Conservation (phyloP, 1,139 yeast species). For the Fermentozyma sake region DNA sequence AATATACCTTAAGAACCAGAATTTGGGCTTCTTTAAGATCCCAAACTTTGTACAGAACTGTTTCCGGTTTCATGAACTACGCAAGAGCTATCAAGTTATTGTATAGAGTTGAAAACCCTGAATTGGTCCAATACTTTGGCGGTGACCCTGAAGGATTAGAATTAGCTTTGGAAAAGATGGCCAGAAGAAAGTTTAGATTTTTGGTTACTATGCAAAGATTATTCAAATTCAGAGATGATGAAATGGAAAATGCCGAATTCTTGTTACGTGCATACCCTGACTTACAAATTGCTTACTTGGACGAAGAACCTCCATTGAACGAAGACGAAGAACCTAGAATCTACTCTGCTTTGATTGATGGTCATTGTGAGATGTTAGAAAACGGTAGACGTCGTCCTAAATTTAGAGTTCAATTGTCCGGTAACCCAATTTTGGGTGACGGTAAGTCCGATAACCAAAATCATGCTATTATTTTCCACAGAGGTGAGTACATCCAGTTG, state of each 20-base stretch:
- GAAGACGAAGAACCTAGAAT: conserved; percentile 99
- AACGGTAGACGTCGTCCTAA: conserved; percentile 99
- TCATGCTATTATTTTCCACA: conserved; percentile 92
- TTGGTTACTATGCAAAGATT: conserved; percentile 98
- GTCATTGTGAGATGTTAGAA: conserved; percentile 96
- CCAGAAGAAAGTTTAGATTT: conserved; percentile 97
- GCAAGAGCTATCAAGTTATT: conserved; percentile 96
- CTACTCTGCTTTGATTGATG: conserved; percentile 94
- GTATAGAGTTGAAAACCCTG: conserved; percentile 98
- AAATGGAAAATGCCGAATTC: conserved; percentile 96
- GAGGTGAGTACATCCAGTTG: conserved; percentile 98
- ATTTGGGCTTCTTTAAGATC: conserved; percentile 99
- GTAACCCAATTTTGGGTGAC: conserved; percentile 98
- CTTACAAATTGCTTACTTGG: conserved; percentile 95
- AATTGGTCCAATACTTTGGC: conserved; percentile 95
- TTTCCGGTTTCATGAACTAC: conserved; percentile 98
- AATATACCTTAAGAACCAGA: conserved; percentile 95
- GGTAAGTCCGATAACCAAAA: conserved; percentile 99
- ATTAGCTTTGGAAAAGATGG: conserved; percentile 97
- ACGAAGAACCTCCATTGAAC: conserved; percentile 82
- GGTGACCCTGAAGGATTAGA: conserved; percentile 96
- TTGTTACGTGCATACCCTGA: conserved; percentile 98
- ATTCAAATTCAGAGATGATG: conserved; percentile 94
- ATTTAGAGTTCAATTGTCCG: conserved; percentile 95
- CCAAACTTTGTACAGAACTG: conserved; percentile 96